Conservation (phyloP, 257 asterid species). For the Penstemon newberryi region DNA sequence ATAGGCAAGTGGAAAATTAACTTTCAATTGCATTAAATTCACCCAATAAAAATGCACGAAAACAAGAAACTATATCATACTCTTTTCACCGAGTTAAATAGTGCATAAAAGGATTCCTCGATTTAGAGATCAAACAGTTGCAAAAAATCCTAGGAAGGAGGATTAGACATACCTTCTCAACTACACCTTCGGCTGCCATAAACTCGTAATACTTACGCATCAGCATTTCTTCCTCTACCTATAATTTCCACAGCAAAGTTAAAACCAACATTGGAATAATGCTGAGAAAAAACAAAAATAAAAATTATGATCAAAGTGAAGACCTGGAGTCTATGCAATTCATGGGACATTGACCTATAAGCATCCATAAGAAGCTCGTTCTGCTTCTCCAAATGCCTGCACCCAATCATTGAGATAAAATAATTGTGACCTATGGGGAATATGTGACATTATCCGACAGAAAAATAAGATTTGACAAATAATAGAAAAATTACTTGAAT, state of each 20-base stretch:
- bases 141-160: background rate
- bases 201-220: conserved; percentile 86
- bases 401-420: conserved; percentile 7
- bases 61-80: background rate
- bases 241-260: conserved; percentile 24
- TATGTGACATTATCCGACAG: background rate
- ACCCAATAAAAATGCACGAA: background rate
- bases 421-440: background rate
- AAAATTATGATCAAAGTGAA: conserved; percentile 1
- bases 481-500: background rate
- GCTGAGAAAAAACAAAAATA: background rate
- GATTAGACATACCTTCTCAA: conserved; percentile 42
- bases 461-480: background rate
- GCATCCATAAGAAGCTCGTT: conserved; percentile 63
- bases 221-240: conserved; percentile 94
- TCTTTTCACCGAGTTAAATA: background rate
- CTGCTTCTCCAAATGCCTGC: conserved; percentile 88
- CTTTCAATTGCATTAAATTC: background rate
- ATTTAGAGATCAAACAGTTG: background rate
- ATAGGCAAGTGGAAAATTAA: background rate
- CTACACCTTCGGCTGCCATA: conserved; percentile 67
- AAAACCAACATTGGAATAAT: background rate
- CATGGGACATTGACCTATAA: conserved; percentile 66
- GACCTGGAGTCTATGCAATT: conserved; percentile 81
- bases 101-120: background rate